Evolutionary conservation across 768 basidiomycete genomes (phyloP), one percentile per base, ranked within the genome.

Genomic region (Pholiota molesta): DNA sequence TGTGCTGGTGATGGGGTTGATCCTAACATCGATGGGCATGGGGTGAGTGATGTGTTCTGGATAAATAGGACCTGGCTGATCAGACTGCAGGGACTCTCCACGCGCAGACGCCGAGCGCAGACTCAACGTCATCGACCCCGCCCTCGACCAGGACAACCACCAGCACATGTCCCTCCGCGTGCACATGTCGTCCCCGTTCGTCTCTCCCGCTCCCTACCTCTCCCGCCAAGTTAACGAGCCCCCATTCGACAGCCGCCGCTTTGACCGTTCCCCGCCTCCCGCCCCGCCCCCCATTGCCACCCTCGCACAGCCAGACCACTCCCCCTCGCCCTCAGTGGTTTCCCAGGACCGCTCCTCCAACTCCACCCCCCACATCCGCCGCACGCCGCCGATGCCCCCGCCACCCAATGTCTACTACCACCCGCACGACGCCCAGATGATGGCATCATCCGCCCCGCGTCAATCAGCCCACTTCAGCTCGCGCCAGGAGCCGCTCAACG

Each of bases 331-430:
- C 37, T 87, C 85, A 10, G 79, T 83, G 37, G 84, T 85, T 47
- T 86, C 86, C 0, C 76, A 83, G 37, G 86, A 87, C 76, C 82
- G 85, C 68, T 83, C 84, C 49, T 81, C 84, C 35, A 81, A 84
- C 49, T 81, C 81, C n/a, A 85, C 86, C 1, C 86, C 89, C 7
- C 84, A 57, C 29, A 42, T 45, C 42, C 56, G 56, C n/a, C 56
- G 56, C 29, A 29, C 29, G 26, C 75, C 77, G 33, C 74, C 74
- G 28, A 52, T 66, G 35, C 52, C 65, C 45, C 67, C 55, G 60
- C 62, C 69, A 47, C 69, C 61, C 69, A 39, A 16, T 10, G 65
- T 56, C 65, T 75, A 63, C 66, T 76, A 66, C 68, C 70, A 44
- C 66, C 70, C 72, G 64, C 40, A 57, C 37, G 44, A 53, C 17